Evolutionary conservation across 2,329 filamentous ascomycete genomes (phyloP).

Genomic region (Coniochaeta pulveracea): DNA sequence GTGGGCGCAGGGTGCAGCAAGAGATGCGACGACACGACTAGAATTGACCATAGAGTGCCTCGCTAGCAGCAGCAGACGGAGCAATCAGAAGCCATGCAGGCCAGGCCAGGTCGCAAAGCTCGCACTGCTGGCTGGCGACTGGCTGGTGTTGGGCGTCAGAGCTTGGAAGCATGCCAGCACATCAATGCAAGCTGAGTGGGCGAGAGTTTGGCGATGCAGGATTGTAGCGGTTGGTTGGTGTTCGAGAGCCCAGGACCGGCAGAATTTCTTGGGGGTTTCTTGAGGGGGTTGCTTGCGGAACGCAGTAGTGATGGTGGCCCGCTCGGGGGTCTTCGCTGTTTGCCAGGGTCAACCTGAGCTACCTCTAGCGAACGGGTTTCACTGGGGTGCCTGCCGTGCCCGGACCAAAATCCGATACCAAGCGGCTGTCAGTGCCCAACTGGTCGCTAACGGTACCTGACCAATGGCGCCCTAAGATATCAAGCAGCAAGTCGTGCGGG

Average conservation of each 20-base stretch:
- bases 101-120: conserved; percentile 3
- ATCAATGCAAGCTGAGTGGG: conserved; percentile 4
- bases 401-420: too few species aligned
- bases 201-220: conserved; percentile 4
- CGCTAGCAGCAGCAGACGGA: background rate
- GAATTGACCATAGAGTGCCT: background rate
- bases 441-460: too few species aligned
- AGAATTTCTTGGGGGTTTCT: too few species aligned
- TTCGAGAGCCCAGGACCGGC: conserved; percentile 3
- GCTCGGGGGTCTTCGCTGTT: too few species aligned
- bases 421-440: too few species aligned
- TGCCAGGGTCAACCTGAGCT: too few species aligned
- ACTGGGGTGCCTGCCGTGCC: too few species aligned
- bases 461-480: too few species aligned
- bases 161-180: conserved; percentile 4
- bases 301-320: too few species aligned
- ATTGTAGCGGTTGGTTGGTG: conserved; percentile 7
- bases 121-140: conserved; percentile 1
- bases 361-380: too few species aligned
- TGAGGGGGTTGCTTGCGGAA: too few species aligned
- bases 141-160: conserved; percentile 4
- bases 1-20: conserved; percentile 1
- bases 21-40: background rate
- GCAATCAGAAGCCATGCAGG: conserved; percentile 3
- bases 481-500: too few species aligned